Percentiles rank a stretch among this genome's conserved stretches.
Conservation (phyloP, 306 rosid species). For the Quercus robur region DNA sequence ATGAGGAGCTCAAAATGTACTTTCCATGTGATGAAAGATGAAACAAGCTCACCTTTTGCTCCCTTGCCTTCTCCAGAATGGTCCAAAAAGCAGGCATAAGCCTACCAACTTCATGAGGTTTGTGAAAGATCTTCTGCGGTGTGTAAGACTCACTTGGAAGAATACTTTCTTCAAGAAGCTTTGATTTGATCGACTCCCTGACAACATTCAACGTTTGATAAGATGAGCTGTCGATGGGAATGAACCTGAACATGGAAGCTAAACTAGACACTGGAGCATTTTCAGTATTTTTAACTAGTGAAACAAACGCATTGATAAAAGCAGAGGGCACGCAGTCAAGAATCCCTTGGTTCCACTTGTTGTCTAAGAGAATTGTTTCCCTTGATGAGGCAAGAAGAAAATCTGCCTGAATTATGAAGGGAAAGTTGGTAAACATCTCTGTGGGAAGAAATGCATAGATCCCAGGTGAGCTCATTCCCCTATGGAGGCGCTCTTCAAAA, state of each 20-base stretch:
- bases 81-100: conserved; percentile 62
- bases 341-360: conserved; percentile 68
- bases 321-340: conserved; percentile 25
- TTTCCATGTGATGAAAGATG: conserved; percentile 52
- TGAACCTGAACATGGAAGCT: conserved; percentile 41
- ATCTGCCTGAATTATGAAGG: conserved; percentile 78
- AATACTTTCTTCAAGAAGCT: conserved; percentile 38
- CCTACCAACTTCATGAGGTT: conserved; percentile 60
- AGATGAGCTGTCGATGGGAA: conserved; percentile 43
- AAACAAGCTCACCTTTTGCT: conserved; percentile 36
- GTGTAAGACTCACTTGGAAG: conserved; percentile 55
- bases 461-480: conserved; percentile 51
- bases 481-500: conserved; percentile 38
- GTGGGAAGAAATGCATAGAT: conserved; percentile 77
- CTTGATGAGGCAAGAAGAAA: conserved; percentile 74
- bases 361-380: conserved; percentile 60
- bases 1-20: conserved; percentile 42
- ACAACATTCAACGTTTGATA: conserved; percentile 41
- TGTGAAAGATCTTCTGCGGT: conserved; percentile 54
- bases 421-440: conserved; percentile 69
- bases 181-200: conserved; percentile 45
- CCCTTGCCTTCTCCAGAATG: conserved; percentile 39
- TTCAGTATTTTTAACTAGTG: conserved; percentile 34
- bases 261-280: conserved; percentile 50
- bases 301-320: conserved; percentile 56